Percentiles rank a stretch among this genome's conserved stretches.
Evolutionary conservation across 1,284 basidiomycete species (phyloP).

Genomic region (Trichosporon coremiiforme): DNA sequence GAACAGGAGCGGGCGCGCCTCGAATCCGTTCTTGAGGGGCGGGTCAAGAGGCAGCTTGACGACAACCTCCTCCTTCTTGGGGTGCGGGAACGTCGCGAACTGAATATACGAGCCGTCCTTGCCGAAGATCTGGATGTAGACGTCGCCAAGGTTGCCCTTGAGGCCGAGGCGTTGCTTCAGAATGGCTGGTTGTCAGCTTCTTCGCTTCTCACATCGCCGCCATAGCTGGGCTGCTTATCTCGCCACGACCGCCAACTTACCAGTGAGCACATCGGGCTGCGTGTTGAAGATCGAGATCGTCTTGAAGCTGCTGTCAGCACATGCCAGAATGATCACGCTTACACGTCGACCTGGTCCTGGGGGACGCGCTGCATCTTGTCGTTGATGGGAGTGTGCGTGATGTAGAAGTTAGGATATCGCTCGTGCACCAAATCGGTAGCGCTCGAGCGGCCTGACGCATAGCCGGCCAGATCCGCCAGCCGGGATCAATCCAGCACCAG

Average conservation of each 20-base stretch:
- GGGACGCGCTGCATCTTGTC: not conserved
- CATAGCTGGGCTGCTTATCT: not conserved
- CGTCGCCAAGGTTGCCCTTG: conserved; percentile 40
- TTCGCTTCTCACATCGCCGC: too few species aligned
- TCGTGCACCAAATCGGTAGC: not conserved
- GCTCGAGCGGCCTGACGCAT: not conserved
- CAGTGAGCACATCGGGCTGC: conserved; percentile 42
- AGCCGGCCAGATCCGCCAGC: not conserved
- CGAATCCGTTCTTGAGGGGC: conserved; percentile 30
- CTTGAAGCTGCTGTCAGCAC: conserved; percentile 25
- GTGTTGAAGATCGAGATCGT: conserved; percentile 33
- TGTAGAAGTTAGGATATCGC: not conserved
- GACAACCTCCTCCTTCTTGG: conserved; percentile 25
- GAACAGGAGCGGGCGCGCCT: conserved; percentile 29
- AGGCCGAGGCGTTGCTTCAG: conserved; percentile 35
- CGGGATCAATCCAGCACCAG: not conserved
- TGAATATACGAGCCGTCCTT: conserved; percentile 27
- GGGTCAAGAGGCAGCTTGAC: conserved; percentile 37
- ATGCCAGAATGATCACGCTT: not conserved
- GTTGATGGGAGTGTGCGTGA: not conserved
- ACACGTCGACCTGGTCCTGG: conserved; percentile 25
- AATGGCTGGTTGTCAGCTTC: conserved; percentile 35
- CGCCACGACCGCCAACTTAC: conserved; percentile 27
- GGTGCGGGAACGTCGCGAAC: conserved; percentile 39
- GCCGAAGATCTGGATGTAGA: conserved; percentile 37